phyloP scores from a whole-genome alignment of 2,329 filamentous ascomycete species.

The Exophiala bonariae region DNA sequence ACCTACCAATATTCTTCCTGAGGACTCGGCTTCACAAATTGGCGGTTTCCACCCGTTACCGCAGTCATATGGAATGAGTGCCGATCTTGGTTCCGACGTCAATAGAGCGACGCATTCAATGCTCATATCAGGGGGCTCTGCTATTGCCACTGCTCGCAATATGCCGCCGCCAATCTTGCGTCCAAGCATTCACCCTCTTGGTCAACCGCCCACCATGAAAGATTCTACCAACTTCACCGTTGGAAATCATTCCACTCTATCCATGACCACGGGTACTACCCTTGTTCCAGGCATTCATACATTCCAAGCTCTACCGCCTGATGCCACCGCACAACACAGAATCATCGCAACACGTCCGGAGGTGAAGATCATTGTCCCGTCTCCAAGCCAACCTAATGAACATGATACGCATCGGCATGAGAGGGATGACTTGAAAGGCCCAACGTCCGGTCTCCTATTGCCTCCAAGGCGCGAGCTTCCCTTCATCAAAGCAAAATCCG shows the following conservation, averaged over 20 bases:
- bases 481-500: slow-evolving; percentile 34
- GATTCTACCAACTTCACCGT: not conserved
- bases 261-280: slow-evolving; percentile 18
- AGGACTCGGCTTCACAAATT: slow-evolving; percentile 19
- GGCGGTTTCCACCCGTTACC: slow-evolving; percentile 1
- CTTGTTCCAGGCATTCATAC: slow-evolving; percentile 4
- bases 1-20: slow-evolving; percentile 5
- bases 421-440: too few species aligned
- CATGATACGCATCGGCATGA: too few species aligned
- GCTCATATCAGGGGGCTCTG: not conserved
- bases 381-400: too few species aligned
- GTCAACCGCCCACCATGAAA: not conserved
- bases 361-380: too few species aligned
- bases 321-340: too few species aligned
- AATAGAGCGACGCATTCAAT: not conserved
- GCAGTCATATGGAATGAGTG: not conserved
- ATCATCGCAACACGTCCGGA: too few species aligned
- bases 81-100: not conserved
- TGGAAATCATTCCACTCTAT: slow-evolving; percentile 14
- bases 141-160: not conserved
- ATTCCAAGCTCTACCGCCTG: not conserved
- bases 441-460: slow-evolving; percentile 28
- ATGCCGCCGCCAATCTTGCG: slow-evolving; percentile 12
- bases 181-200: not conserved
- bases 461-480: slow-evolving; percentile 45